These are phyloP conservation scores for Carex kokanica DNA, from an alignment of 176 grass and related monocot genomes.

Conservation along the genomic window DNA sequence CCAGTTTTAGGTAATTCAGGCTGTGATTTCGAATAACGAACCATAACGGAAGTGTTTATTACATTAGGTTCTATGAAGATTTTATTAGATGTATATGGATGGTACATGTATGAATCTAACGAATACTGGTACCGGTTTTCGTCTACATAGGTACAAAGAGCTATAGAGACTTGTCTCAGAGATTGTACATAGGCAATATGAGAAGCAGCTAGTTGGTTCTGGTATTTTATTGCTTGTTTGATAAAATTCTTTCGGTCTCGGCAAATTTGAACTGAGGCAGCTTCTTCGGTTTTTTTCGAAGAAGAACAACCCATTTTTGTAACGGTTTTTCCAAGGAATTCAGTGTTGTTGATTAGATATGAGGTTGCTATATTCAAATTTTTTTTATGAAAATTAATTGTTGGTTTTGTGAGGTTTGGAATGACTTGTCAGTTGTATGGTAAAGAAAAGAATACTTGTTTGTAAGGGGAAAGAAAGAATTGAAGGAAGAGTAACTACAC, in stretches of 20 bases:
- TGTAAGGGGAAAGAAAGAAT: too few relatives aligned
- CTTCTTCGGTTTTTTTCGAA: constrained; percentile 72
- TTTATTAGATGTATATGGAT: constrained; percentile 37
- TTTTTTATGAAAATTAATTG: constrained; percentile 6
- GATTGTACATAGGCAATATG: constrained; percentile 65
- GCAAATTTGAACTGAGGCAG: constrained; percentile 58
- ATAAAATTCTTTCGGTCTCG: constrained; percentile 66
- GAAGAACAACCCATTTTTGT: constrained; percentile 74
- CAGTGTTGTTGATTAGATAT: background rate
- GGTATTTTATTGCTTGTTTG: constrained; percentile 67
- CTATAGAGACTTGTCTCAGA: constrained; percentile 54
- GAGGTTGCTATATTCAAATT: background rate
- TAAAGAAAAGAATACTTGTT: constrained; percentile 26
- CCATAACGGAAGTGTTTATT: constrained; percentile 11
- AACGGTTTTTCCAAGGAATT: background rate
- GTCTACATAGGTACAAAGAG: constrained; percentile 62
- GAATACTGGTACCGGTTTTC: constrained; percentile 61
- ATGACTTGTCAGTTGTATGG: background rate
- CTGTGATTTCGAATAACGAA: constrained; percentile 29
- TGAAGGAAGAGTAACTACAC: background rate
- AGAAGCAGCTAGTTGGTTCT: constrained; percentile 55
- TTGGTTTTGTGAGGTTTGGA: background rate
- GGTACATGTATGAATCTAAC: constrained; percentile 31
- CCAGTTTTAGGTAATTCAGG: constrained; percentile 36
- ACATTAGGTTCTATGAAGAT: constrained; percentile 25